Evolutionary conservation across 495 filamentous ascomycete species (phyloP).

Genomic region (Aspergillus ostianus): DNA sequence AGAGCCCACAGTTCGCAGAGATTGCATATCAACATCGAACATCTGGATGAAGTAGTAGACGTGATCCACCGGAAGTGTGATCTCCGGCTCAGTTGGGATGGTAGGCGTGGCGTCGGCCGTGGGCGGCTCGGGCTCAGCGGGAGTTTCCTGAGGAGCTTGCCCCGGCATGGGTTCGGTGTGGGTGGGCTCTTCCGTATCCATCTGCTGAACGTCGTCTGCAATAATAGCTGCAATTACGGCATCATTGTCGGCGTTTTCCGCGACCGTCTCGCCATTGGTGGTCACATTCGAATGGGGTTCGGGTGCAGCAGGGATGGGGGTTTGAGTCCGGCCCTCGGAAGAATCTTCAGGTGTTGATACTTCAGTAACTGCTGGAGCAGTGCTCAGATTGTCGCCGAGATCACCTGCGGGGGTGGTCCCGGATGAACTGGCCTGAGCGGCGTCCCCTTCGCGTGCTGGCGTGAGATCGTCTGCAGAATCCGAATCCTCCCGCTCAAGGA

Average conservation of each 20-base stretch:
- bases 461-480: slow-evolving; percentile 23
- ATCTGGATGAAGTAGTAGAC: slow-evolving; percentile 51
- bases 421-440: slow-evolving; percentile 35
- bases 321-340: background rate
- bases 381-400: no score
- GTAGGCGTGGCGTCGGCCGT: background rate
- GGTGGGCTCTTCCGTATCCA: slow-evolving; percentile 13
- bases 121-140: slow-evolving; percentile 9
- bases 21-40: slow-evolving; percentile 50
- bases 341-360: background rate
- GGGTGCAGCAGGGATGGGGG: background rate
- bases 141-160: slow-evolving; percentile 6
- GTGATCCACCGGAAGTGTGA: slow-evolving; percentile 33
- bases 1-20: slow-evolving; percentile 51
- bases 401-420: slow-evolving; percentile 8
- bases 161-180: slow-evolving; percentile 2
- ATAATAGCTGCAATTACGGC: slow-evolving; percentile 26
- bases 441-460: slow-evolving; percentile 23
- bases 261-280: slow-evolving; percentile 5
- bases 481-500: slow-evolving; percentile 27
- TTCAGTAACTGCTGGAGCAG: background rate
- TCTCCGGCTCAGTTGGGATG: slow-evolving; percentile 11
- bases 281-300: slow-evolving; percentile 7
- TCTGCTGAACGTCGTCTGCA: slow-evolving; percentile 21
- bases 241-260: slow-evolving; percentile 22